These are phyloP conservation scores for Neonectria punicea DNA, from an alignment of 2,329 filamentous ascomycete genomes.

Conservation along the genomic window DNA sequence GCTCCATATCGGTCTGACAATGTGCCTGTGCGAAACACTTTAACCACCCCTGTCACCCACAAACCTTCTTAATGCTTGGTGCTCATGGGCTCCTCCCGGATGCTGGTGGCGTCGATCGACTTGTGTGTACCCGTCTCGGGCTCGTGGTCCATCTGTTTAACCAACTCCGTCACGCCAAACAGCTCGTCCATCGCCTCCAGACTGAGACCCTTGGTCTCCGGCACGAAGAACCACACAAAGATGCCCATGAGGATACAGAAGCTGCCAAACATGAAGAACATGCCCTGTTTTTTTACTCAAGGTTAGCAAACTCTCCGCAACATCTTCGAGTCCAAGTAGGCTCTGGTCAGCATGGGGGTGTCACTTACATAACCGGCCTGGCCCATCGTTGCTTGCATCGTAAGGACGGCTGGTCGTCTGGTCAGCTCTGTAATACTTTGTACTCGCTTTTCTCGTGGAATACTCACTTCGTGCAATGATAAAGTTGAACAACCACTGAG, in stretches of 20 bases:
- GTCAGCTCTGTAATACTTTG: background rate
- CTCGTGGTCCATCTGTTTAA: slow-evolving; percentile 46
- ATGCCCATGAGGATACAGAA: slow-evolving; percentile 74
- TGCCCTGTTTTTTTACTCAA: slow-evolving; percentile 53
- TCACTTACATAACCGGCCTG: slow-evolving; percentile 52
- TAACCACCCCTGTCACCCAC: background rate
- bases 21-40: background rate
- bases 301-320: slow-evolving; percentile 16
- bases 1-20: background rate
- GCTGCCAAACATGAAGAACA: slow-evolving; percentile 75
- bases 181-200: slow-evolving; percentile 75
- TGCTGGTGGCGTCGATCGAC: slow-evolving; percentile 28
- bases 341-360: background rate
- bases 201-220: slow-evolving; percentile 74
- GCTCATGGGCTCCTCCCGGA: slow-evolving; percentile 40
- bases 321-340: background rate
- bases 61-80: slow-evolving; percentile 28
- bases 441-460: background rate
- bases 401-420: slow-evolving; percentile 62
- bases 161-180: slow-evolving; percentile 66
- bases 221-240: slow-evolving; percentile 74
- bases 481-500: slow-evolving; percentile 81
- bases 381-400: slow-evolving; percentile 70
- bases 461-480: slow-evolving; percentile 68
- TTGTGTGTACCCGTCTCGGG: slow-evolving; percentile 38